Base-by-base conservation (phyloP, 306 rosid species). In the Gleditsia sinensis region DNA sequence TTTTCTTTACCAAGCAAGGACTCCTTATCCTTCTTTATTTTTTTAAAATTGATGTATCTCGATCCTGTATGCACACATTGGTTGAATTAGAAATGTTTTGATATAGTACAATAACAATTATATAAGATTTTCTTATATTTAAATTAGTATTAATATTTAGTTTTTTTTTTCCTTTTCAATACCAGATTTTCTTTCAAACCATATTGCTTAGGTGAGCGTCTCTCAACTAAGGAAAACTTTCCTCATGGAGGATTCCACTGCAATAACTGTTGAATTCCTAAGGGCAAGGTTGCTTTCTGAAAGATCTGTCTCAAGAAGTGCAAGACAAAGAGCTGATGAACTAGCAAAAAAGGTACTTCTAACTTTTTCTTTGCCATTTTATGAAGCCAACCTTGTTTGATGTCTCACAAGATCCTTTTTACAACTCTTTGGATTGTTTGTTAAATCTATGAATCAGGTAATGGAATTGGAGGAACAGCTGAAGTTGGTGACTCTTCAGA, bases 231-330 rank as follows among this genome's bases (percentile, higher is more conserved):
- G 91, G 79, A 76, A 30, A 56, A 75, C 60, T 71, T 68, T 86
- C 40, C 28, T 75, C 77, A 82, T 75, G 83, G 98, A 88, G 83
- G 97, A 88, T 70, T 89, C 94, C 20, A 63, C 82, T 60, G 79
- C 91, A 71, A 87, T 85, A 91, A 91, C 98, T 59, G 78, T 94
- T 45, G 97, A 94, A 23, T 94, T 82, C 80, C 89, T 94, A 21
- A 92, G 97, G 45, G 97, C 92, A 23, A 88, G 97, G 83, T 81
- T 94, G 74, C 91, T 94, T 69, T 76, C 96, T 5, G 98, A 94
- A 77, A 88, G 98, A 83, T 90, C 96, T 12, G 87, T 89, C 80
- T 91, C 98, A 63, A 91, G 76, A 84, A 89, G 90, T 70, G 91
- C 98, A 9, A 87, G 89, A 75, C 90, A 88, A 73, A 86, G 98